Evolutionary conservation across 1,284 basidiomycete species (phyloP).

Genomic region (Boletus holoroseus): DNA sequence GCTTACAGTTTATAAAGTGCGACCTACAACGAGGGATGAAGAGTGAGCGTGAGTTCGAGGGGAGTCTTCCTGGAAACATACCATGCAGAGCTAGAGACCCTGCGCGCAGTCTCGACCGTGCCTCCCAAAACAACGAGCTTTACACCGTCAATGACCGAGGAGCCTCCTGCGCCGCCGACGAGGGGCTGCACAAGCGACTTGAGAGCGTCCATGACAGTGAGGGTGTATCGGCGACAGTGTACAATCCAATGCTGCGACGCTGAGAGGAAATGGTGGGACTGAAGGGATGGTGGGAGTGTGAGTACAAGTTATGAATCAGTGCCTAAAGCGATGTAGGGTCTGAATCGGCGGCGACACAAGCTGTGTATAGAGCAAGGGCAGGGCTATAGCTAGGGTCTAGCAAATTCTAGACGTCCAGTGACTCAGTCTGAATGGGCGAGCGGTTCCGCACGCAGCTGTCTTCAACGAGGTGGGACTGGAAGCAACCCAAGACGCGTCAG

Average conservation of each 20-base stretch:
- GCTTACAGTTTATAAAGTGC: constrained; percentile 76
- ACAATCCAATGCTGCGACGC: constrained; percentile 33
- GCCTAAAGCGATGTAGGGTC: constrained; percentile 7
- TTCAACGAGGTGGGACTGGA: constrained; percentile 18
- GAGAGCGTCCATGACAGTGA: constrained; percentile 62
- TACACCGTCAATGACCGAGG: constrained; percentile 75
- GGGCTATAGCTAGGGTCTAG: constrained; percentile 6
- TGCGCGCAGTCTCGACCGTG: constrained; percentile 75
- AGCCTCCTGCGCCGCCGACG: constrained; percentile 65
- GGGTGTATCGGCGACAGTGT: constrained; percentile 19
- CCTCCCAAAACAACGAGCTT: constrained; percentile 82
- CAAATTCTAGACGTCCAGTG: constrained; percentile 1
- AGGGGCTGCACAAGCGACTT: constrained; percentile 77
- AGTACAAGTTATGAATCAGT: constrained; percentile 8
- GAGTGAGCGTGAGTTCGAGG: constrained; percentile 7
- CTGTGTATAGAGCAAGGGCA: constrained; percentile 21
- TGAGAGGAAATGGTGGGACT: background rate
- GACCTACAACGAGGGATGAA: constrained; percentile 42
- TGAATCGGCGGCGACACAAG: constrained; percentile 16
- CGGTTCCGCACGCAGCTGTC: constrained; percentile 6
- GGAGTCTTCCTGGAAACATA: constrained; percentile 29
- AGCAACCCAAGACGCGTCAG: constrained; percentile 35
- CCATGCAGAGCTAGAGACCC: constrained; percentile 77
- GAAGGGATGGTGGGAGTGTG: constrained; percentile 26
- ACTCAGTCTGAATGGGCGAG: constrained; percentile 3